A percentile compares a stretch with the other conserved stretches of the same genome.
Evolutionary conservation across 2,329 filamentous ascomycete genomes (phyloP).

Genomic region (Cercospora janseana): DNA sequence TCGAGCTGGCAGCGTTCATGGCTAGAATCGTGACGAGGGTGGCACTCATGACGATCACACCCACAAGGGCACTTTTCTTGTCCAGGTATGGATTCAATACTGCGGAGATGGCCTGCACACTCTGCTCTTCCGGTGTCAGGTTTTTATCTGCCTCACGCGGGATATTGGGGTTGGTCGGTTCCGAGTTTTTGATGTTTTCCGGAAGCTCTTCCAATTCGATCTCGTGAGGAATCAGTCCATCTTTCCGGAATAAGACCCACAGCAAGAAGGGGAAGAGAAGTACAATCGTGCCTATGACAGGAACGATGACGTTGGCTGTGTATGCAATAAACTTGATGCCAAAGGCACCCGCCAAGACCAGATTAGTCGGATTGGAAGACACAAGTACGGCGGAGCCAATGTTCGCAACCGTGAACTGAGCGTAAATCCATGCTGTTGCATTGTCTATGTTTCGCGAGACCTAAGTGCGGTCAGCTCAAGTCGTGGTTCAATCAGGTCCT

Average conservation of each 20-base stretch:
- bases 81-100: slow-evolving; percentile 75
- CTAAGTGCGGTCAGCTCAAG: neutral
- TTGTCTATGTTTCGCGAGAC: slow-evolving; percentile 68
- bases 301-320: slow-evolving; percentile 75
- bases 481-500: neutral
- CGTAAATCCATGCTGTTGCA: slow-evolving; percentile 69
- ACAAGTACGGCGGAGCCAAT: slow-evolving; percentile 73
- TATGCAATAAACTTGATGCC: slow-evolving; percentile 69
- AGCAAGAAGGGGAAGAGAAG: slow-evolving; percentile 68
- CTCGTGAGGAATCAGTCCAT: slow-evolving; percentile 60
- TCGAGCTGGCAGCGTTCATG: slow-evolving; percentile 59
- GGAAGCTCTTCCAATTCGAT: slow-evolving; percentile 69
- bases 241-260: slow-evolving; percentile 65
- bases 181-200: slow-evolving; percentile 53
- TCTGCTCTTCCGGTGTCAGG: slow-evolving; percentile 54
- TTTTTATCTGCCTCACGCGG: slow-evolving; percentile 49
- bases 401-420: slow-evolving; percentile 70
- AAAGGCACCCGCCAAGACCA: slow-evolving; percentile 71
- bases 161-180: slow-evolving; percentile 70
- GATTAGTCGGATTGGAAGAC: slow-evolving; percentile 74
- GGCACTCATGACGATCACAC: slow-evolving; percentile 63
- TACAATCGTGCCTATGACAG: slow-evolving; percentile 64
- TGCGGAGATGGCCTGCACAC: slow-evolving; percentile 63
- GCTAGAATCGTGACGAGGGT: slow-evolving; percentile 65
- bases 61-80: slow-evolving; percentile 62